Percentiles rank a stretch among this genome's conserved stretches.
These are phyloP conservation scores for Mycena leptocephala DNA, from an alignment of 768 basidiomycete species.

Conservation along the genomic window DNA sequence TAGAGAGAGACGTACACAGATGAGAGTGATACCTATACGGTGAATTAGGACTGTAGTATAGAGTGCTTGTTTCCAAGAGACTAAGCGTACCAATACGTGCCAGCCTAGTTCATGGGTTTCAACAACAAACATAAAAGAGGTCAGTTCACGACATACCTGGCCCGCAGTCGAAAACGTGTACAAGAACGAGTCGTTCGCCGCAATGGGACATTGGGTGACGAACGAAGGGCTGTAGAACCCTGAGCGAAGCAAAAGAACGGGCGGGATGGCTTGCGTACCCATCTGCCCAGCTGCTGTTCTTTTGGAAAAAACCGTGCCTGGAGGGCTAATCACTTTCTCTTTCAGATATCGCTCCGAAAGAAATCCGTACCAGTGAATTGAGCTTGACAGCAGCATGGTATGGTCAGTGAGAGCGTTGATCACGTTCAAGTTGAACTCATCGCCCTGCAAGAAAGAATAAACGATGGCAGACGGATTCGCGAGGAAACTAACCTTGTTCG, in stretches of 20 bases:
- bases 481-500: slow-evolving; percentile 48
- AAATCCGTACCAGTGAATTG: not conserved
- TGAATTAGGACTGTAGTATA: not conserved
- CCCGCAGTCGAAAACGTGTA: not conserved
- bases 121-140: not conserved
- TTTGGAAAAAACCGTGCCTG: slow-evolving; percentile 57
- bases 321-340: not conserved
- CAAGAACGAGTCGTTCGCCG: slow-evolving; percentile 8
- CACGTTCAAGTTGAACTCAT: slow-evolving; percentile 47
- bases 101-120: not conserved
- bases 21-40: not conserved
- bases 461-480: not conserved
- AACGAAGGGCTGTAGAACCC: not conserved
- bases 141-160: not conserved
- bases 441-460: slow-evolving; percentile 36
- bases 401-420: slow-evolving; percentile 54
- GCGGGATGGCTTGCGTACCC: not conserved
- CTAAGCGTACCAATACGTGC: not conserved
- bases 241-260: not conserved
- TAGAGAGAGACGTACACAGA: not conserved
- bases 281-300: slow-evolving; percentile 43
- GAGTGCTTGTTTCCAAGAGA: not conserved
- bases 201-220: slow-evolving; percentile 22
- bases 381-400: slow-evolving; percentile 55
- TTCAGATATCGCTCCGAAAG: not conserved